Evolutionary conservation across 192 early-diverging fungal species (phyloP), one percentile per base, ranked within the genome.

Genomic region (Coemansia interrupta): DNA sequence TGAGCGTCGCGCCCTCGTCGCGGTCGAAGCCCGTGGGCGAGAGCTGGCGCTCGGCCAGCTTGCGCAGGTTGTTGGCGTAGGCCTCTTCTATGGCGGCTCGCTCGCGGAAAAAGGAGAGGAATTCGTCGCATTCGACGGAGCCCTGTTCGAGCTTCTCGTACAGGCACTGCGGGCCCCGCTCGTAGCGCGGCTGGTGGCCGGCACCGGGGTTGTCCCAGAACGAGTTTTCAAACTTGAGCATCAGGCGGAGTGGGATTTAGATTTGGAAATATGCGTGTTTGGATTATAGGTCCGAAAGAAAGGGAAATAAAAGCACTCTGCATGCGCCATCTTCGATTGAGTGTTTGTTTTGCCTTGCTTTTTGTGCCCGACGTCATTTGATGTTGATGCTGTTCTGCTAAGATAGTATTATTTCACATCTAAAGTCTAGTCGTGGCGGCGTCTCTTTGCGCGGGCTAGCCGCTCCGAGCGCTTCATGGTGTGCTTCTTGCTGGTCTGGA

Each of bases 201-300:
- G 55, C 40, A 8, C 67, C 72, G 2, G 72, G 69, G 62, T 80
- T 80, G 66, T 74, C 72, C 78, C 78, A 80, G 70, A 80, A 80
- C 29, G 72, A 68, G 49, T 75, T 76, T 62, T 80, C 73, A 61
- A 71, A 80, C 69, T 63, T 75, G 19, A 75, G 65, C 78, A 80
- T 80, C 12, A 28, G 56, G 1, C 14, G 12, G 19, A 26, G 11
- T 5, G 22, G 26, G 4, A 26, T 26, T 26, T 11, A 41, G n/a
- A n/a, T 11, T 41, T 41, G n/a, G 40, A 41, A 41, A 4, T 4
- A n/a, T 15, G 8, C n/a, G n/a, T n/a, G n/a, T n/a, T 1, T 15
- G 40, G n/a, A n/a, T 41, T 11, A 2, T 6, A n/a, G 40, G 40
- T 8, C 8, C 3, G 30, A 53, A 2, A 53, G 29, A 36, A 14